Conservation (phyloP, 257 asterid species). For the Nicotiana tabacum region DNA sequence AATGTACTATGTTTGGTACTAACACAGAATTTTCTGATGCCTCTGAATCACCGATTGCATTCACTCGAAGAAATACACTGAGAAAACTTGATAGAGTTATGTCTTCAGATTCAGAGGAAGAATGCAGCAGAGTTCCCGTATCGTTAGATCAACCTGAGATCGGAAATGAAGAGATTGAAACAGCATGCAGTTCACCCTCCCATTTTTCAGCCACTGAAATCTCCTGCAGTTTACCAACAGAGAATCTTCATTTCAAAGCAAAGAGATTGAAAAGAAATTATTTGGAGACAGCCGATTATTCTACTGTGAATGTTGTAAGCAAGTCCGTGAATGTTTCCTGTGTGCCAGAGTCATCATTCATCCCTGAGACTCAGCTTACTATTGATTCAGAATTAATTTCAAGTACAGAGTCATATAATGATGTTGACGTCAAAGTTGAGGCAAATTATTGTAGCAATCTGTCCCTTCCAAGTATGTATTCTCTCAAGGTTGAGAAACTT, state of each 20-base stretch:
- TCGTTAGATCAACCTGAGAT: constrained; percentile 31
- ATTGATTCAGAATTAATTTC: constrained; percentile 43
- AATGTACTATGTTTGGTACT: constrained; percentile 34
- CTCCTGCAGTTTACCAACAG: constrained; percentile 25
- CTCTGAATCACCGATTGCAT: constrained; percentile 59
- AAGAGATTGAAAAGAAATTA: constrained; percentile 37
- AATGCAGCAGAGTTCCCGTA: constrained; percentile 32
- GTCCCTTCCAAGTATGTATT: constrained; percentile 21
- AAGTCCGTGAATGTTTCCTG: constrained; percentile 34
- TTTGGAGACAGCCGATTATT: constrained; percentile 27
- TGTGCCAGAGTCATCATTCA: constrained; percentile 61
- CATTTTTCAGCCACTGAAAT: constrained; percentile 29
- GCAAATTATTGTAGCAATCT: constrained; percentile 28
- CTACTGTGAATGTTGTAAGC: constrained; percentile 30
- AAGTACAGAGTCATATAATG: constrained; percentile 46
- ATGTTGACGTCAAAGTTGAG: constrained; percentile 28
- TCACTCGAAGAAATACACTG: constrained; percentile 32
- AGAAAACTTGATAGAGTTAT: constrained; percentile 55
- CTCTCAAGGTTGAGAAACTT: constrained; percentile 17
- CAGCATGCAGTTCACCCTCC: constrained; percentile 23
- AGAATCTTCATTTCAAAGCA: constrained; percentile 29
- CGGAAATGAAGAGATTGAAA: constrained; percentile 28
- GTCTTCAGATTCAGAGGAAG: constrained; percentile 86
- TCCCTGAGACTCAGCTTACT: constrained; percentile 59
- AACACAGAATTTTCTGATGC: constrained; percentile 39